Evolutionary conservation across 2,329 filamentous ascomycete genomes (phyloP).

Genomic region (Colletotrichum truncatum): DNA sequence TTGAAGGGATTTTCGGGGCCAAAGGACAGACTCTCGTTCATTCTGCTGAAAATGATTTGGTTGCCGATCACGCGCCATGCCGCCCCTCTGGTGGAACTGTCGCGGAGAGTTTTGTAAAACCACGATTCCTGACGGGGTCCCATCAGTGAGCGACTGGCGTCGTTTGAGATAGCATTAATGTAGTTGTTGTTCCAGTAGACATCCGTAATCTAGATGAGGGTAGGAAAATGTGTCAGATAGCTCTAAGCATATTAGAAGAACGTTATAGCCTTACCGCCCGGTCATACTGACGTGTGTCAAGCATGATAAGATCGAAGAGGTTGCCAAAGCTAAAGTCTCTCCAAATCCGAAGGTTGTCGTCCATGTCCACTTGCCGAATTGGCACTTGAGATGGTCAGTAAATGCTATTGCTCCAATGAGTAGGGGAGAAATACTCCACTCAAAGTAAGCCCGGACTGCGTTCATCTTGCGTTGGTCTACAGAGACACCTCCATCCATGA

Average conservation of each 20-base stretch:
- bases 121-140: constrained; percentile 77
- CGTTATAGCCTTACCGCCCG: constrained; percentile 42
- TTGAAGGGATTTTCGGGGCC: constrained; percentile 52
- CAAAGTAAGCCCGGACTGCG: constrained; percentile 75
- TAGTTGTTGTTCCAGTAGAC: constrained; percentile 69
- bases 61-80: constrained; percentile 78
- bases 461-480: constrained; percentile 81
- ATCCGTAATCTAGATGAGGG: constrained; percentile 39
- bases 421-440: constrained; percentile 54
- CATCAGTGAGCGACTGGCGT: constrained; percentile 76
- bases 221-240: background rate
- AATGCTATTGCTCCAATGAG: too few species aligned
- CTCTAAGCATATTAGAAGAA: background rate
- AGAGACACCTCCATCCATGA: constrained; percentile 65
- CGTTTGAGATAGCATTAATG: constrained; percentile 68
- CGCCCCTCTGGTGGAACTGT: constrained; percentile 70
- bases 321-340: constrained; percentile 72
- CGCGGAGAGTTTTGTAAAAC: constrained; percentile 70
- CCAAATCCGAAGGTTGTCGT: constrained; percentile 76
- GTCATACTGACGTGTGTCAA: constrained; percentile 76
- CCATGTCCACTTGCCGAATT: constrained; percentile 67
- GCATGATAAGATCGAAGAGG: constrained; percentile 72
- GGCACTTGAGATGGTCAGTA: constrained; percentile 7
- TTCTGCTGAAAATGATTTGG: constrained; percentile 70
- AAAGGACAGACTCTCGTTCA: constrained; percentile 42